Percentiles rank a stretch among this genome's conserved stretches.
These are phyloP conservation scores for Chrysoporthe austroafricana DNA, from an alignment of 2,329 filamentous ascomycete species.

Conservation along the genomic window DNA sequence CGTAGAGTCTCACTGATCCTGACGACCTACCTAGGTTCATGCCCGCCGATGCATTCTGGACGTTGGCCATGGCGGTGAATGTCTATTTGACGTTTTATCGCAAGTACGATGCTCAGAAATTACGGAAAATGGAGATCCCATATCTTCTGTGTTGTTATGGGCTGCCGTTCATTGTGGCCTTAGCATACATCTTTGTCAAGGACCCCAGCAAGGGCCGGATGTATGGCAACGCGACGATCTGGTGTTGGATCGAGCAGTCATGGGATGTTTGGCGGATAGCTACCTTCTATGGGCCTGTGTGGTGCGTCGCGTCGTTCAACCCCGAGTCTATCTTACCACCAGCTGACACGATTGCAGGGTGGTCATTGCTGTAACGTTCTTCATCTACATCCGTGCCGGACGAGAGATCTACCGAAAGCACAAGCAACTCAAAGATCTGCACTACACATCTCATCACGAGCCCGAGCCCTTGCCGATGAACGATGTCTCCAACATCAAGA, in stretches of 20 bases:
- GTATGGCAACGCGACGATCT: slow-evolving; percentile 76
- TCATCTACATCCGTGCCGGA: slow-evolving; percentile 70
- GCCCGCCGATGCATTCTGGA: slow-evolving; percentile 77
- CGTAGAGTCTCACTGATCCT: slow-evolving; percentile 16
- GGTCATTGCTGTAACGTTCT: slow-evolving; percentile 62
- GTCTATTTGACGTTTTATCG: slow-evolving; percentile 81
- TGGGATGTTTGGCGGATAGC: slow-evolving; percentile 76
- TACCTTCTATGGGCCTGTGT: slow-evolving; percentile 74
- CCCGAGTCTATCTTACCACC: background rate
- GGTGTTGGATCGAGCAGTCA: slow-evolving; percentile 75
- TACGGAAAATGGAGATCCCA: slow-evolving; percentile 70
- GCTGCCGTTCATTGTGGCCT: slow-evolving; percentile 68
- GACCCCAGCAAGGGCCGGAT: slow-evolving; percentile 56
- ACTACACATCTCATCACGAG: slow-evolving; percentile 49
- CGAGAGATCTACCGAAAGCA: slow-evolving; percentile 70
- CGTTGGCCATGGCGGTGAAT: slow-evolving; percentile 80
- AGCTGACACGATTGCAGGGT: slow-evolving; percentile 49
- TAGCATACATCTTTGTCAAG: slow-evolving; percentile 69
- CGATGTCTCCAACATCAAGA: slow-evolving; percentile 57
- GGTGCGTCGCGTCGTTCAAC: slow-evolving; percentile 49
- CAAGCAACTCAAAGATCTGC: slow-evolving; percentile 58
- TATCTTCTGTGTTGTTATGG: slow-evolving; percentile 76
- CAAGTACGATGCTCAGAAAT: slow-evolving; percentile 67
- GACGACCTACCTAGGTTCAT: slow-evolving; percentile 65
- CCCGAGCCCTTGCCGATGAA: slow-evolving; percentile 45